Evolutionary conservation across 495 filamentous ascomycete species (phyloP).

Genomic region (Neurospora hispaniola): DNA sequence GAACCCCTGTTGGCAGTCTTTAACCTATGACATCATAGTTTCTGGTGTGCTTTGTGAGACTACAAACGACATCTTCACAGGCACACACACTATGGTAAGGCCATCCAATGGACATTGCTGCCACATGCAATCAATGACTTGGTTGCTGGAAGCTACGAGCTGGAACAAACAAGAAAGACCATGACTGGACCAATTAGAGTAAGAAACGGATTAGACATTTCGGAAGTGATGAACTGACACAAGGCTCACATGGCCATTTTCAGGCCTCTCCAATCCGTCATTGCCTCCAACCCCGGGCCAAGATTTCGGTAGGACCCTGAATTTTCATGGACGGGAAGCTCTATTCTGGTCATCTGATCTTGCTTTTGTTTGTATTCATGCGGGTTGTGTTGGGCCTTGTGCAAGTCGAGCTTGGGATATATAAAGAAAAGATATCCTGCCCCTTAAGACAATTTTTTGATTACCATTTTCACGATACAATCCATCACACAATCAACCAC

Average conservation of each 20-base stretch:
- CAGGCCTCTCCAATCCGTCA: background rate
- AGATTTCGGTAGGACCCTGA: background rate
- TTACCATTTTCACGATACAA: background rate
- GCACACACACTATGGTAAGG: background rate
- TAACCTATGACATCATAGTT: constrained; percentile 10
- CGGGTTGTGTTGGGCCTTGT: background rate
- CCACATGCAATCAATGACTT: background rate
- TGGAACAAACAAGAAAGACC: background rate
- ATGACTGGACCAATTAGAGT: background rate
- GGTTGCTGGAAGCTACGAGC: background rate
- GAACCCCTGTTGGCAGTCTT: background rate
- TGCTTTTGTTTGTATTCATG: background rate
- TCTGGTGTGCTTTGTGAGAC: background rate
- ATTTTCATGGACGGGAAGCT: background rate
- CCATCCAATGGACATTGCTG: background rate
- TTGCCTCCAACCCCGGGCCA: background rate
- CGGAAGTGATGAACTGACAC: background rate
- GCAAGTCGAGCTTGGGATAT: constrained; percentile 1
- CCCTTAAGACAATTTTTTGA: background rate
- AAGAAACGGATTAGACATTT: background rate
- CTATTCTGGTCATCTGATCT: background rate
- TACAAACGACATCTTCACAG: background rate
- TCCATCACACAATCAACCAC: background rate
- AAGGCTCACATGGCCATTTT: background rate
- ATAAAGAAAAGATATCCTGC: background rate